phyloP scores from a whole-genome alignment of 371 early-diverging fungal genomes.

The Parasitella parasitica region DNA sequence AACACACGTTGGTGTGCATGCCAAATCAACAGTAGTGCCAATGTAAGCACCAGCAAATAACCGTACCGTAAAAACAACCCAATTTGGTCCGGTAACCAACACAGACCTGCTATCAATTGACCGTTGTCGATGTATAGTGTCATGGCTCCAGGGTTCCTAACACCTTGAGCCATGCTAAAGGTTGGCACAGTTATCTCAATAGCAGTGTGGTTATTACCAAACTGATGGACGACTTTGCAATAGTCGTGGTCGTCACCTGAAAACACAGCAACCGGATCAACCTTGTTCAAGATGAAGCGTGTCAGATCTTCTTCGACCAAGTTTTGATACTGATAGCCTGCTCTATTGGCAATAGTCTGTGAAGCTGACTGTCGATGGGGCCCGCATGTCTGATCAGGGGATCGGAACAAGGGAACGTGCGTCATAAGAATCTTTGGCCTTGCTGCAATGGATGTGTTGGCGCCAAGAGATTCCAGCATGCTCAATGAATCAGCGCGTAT shows the following conservation, averaged over 20 bases:
- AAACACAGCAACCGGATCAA: constrained; percentile 72
- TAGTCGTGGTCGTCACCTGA: constrained; percentile 95
- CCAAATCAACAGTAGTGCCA: constrained; percentile 1
- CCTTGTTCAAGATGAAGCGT: constrained; percentile 50
- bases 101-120: constrained; percentile 17
- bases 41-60: constrained; percentile 12
- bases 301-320: constrained; percentile 61
- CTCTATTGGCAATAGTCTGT: constrained; percentile 50
- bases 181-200: constrained; percentile 52
- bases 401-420: constrained; percentile 81
- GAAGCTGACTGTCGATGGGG: constrained; percentile 49
- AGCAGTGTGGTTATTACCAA: background rate
- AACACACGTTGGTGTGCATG: background rate
- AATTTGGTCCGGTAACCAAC: constrained; percentile 45
- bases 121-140: constrained; percentile 20
- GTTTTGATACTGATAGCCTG: constrained; percentile 87
- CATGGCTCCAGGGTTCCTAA: constrained; percentile 46
- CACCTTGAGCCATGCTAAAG: constrained; percentile 62
- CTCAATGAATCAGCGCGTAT: constrained; percentile 48
- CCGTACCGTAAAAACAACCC: constrained; percentile 37
- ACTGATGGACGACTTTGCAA: constrained; percentile 55
- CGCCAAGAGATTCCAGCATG: constrained; percentile 24
- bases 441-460: background rate
- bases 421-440: constrained; percentile 67
- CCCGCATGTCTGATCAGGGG: constrained; percentile 68